These are phyloP conservation scores for Aspergillus japonicus DNA, from an alignment of 2,329 filamentous ascomycete species.

Conservation along the genomic window DNA sequence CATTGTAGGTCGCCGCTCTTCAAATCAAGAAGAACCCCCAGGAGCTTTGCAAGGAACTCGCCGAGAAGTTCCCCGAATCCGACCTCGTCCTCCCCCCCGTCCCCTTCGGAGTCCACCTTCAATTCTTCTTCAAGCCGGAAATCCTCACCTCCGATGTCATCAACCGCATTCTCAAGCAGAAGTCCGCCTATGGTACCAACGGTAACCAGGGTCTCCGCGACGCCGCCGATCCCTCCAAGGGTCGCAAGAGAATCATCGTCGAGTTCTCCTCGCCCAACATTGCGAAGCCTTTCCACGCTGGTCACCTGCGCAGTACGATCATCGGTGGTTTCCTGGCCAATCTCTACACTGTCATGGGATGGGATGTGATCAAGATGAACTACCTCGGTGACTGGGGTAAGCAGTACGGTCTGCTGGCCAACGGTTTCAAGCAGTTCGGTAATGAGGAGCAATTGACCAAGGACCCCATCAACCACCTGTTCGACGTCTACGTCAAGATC, in stretches of 20 bases:
- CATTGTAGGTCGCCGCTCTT: conserved; percentile 41
- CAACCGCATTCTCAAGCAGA: conserved; percentile 58
- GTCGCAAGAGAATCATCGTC: conserved; percentile 60
- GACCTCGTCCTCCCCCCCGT: conserved; percentile 58
- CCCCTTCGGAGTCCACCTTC: conserved; percentile 59
- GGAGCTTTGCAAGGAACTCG: conserved; percentile 56
- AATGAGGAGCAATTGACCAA: conserved; percentile 58
- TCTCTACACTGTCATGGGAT: conserved; percentile 60
- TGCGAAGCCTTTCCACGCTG: conserved; percentile 65
- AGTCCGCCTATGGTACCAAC: conserved; percentile 60
- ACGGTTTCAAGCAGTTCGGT: conserved; percentile 63
- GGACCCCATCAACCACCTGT: conserved; percentile 65
- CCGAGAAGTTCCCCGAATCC: conserved; percentile 57
- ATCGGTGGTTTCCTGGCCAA: conserved; percentile 66
- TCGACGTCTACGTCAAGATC: conserved; percentile 66
- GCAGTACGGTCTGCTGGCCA: conserved; percentile 64
- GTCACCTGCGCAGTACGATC: conserved; percentile 65
- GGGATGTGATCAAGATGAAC: conserved; percentile 64
- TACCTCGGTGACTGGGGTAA: conserved; percentile 69
- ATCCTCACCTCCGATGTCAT: conserved; percentile 59
- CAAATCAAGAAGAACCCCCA: conserved; percentile 59
- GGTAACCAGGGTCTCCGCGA: conserved; percentile 59
- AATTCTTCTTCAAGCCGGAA: conserved; percentile 64
- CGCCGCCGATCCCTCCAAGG: conserved; percentile 54
- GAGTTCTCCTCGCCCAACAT: conserved; percentile 69